Evolutionary conservation across 2,329 filamentous ascomycete species (phyloP), one percentile per base, ranked within the genome.

Genomic region (Xylaria hypoxylon): DNA sequence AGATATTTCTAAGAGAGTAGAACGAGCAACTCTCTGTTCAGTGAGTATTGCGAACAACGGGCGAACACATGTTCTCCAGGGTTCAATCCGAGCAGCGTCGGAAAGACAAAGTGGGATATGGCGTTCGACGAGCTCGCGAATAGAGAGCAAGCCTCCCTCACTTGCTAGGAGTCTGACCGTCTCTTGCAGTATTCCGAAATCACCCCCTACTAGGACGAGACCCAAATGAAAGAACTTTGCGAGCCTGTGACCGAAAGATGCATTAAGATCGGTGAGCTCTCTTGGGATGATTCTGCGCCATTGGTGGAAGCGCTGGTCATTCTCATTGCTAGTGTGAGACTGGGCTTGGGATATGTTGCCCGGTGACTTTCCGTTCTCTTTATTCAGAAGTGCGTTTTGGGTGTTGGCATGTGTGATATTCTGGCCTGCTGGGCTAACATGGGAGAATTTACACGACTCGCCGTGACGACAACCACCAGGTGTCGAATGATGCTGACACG

Each of bases 11-110:
- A 71, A 42, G 7, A 71, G 62, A 7, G 38, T 59, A 8, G 69
- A 71, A 15, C 45, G 59, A 28, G 33, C 42, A 19, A 71, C 67
- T 48, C 58, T 63, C n/a, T 60, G 50, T 24, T 71, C 67, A 2
- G 62, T 67, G n/a, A 71, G 57, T 2, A 68, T 62, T 10, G 28
- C 13, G 35, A 71, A 69, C 6, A 71, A 45, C 11, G 69, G 69
- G 22, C 50, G 52, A n/a, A 71, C 50, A 19, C 48, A 65, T 26
- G 17, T 40, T 3, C 59, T 53, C 69, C 69, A 71, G 22, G 64
- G 45, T 24, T 33, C 50, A 17, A 66, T 19, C 2, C 64, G 52
- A 10, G 58, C 48, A 19, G 6, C 2, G 31, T 68, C 57, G 10
- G 52, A 59, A 13, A 8, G 19, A 19, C 59, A 69, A 6, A 48